phyloP scores from a whole-genome alignment of 805 yeast genomes.

The Metschnikowia cubensis region DNA sequence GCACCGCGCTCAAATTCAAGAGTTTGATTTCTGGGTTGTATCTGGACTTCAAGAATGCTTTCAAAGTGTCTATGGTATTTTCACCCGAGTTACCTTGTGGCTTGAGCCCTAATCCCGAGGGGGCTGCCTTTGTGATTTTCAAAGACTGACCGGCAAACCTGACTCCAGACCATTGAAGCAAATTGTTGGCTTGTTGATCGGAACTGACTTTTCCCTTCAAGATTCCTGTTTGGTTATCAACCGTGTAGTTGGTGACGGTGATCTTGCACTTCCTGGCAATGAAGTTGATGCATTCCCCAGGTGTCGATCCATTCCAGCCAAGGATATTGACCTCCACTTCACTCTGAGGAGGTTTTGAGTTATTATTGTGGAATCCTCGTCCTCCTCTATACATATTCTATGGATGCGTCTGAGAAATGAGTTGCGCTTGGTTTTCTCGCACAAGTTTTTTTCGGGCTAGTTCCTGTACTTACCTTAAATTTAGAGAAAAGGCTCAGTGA shows the following conservation, averaged over 20 bases:
- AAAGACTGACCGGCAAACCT: conserved; percentile 74
- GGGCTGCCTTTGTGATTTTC: conserved; percentile 41
- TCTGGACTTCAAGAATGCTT: conserved; percentile 57
- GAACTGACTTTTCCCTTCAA: conserved; percentile 57
- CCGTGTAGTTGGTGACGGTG: conserved; percentile 47
- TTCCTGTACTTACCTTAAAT: conserved; percentile 1
- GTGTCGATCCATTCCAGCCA: conserved; percentile 80
- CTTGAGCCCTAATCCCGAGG: conserved; percentile 13
- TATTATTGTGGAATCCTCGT: conserved; percentile 13
- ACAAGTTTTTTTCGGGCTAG: neutral
- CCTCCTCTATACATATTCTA: conserved; percentile 11
- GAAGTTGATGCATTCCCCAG: conserved; percentile 64
- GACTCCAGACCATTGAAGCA: conserved; percentile 67
- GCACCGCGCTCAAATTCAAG: conserved; percentile 64
- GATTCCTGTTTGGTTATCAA: conserved; percentile 47
- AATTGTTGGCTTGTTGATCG: conserved; percentile 52
- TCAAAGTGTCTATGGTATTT: conserved; percentile 59
- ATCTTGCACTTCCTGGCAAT: conserved; percentile 64
- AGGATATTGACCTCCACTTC: conserved; percentile 14
- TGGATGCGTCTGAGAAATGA: neutral
- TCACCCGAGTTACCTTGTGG: conserved; percentile 12
- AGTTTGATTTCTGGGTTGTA: conserved; percentile 62
- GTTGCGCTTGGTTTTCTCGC: neutral
- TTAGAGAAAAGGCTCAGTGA: neutral
- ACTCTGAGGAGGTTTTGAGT: conserved; percentile 5